Evolutionary conservation across 2,329 filamentous ascomycete genomes (phyloP), one percentile per base, ranked within the genome.

Genomic region (Rhynchosporium agropyri): DNA sequence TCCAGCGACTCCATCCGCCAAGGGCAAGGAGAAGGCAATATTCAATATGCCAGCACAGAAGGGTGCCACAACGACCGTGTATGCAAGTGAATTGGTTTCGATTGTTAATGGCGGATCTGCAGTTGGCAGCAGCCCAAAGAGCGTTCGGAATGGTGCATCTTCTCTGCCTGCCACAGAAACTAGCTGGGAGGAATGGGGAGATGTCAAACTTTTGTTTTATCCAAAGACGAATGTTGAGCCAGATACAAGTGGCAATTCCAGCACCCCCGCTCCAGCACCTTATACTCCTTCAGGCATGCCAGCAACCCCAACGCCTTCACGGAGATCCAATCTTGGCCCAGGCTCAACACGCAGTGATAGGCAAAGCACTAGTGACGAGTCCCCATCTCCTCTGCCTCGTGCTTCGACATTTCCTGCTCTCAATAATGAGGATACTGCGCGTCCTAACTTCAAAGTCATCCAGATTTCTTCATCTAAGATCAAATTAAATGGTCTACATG

Each of bases 41-140:
- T 77, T 78, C 61, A 70, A 67, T 57, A 70, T 73, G 33, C 69
- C 76, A 33, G 80, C 80, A 61, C 68, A 64, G 29, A 70, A 73
- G 74, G 72, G 58, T 74, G 61, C 68, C 13, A 79, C 84, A 28
- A 81, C 81, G 5, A 80, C 83, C 38, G 84, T 90, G 76, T 88
- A 91, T 75, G 90, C 91, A n/a, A 93, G 93, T 68, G 92, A 99
- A 75, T 79, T 99, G 60, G 86, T 90, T 40, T 84, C 89, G 12
- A 80, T 98, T 62, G 87, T 89, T 58, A 88, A 88, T 61, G 81
- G 84, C 29, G 83, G 73, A n/a, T 71, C 69, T 51, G 72, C 73
- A 4, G 71, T 75, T 26, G 71, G 72, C 56, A 71, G 69, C 48
- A 74, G 72, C 31, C 71, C 75, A 26, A 71, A 72, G 29, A 68